phyloP scores from a whole-genome alignment of 2,329 filamentous ascomycete species.

The Paraphaeosphaeria sporulosa region DNA sequence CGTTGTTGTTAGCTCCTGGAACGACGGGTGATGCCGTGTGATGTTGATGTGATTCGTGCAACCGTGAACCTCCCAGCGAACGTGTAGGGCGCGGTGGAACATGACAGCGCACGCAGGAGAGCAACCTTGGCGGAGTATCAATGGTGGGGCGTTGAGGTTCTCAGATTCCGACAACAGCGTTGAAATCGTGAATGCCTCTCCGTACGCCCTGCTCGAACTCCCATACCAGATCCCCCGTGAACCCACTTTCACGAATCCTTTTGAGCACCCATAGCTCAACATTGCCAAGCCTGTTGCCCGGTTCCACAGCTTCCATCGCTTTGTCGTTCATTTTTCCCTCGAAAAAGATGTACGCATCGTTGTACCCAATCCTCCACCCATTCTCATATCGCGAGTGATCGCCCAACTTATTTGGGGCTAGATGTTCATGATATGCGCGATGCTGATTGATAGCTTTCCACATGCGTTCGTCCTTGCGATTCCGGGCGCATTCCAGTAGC shows the following conservation, averaged over 20 bases:
- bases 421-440: slow-evolving; percentile 59
- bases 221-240: slow-evolving; percentile 58
- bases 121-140: not conserved
- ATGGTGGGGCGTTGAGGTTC: not conserved
- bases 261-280: slow-evolving; percentile 66
- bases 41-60: slow-evolving; percentile 9
- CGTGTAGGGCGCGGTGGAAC: not conserved
- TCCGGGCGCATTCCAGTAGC: slow-evolving; percentile 51
- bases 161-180: slow-evolving; percentile 29
- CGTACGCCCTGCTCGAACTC: slow-evolving; percentile 60
- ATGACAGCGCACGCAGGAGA: not conserved
- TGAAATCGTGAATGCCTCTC: slow-evolving; percentile 55
- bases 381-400: slow-evolving; percentile 63
- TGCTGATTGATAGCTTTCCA: slow-evolving; percentile 53
- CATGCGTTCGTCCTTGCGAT: slow-evolving; percentile 47
- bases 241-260: slow-evolving; percentile 60
- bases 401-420: slow-evolving; percentile 53
- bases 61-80: not conserved
- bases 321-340: slow-evolving; percentile 47
- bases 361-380: slow-evolving; percentile 65
- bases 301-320: slow-evolving; percentile 43
- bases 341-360: slow-evolving; percentile 63
- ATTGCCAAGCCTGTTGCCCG: slow-evolving; percentile 63
- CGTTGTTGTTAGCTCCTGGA: slow-evolving; percentile 8
- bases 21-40: slow-evolving; percentile 8